Evolutionary conservation across 768 basidiomycete species (phyloP).

Genomic region (Tulasnella sp.): DNA sequence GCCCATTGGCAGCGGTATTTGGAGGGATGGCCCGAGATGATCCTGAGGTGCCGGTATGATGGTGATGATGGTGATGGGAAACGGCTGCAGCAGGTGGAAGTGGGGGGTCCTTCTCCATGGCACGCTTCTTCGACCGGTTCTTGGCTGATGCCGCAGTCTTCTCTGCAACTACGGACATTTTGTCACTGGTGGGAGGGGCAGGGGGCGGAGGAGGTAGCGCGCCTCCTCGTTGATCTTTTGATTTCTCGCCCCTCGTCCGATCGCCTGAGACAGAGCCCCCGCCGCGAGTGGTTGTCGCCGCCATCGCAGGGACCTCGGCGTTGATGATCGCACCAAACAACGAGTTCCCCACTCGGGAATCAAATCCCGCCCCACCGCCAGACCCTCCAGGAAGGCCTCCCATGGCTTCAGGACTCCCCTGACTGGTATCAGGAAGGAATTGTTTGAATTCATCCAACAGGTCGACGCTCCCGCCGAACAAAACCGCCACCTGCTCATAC

Average conservation of each 20-base stretch:
- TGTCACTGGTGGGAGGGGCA: not conserved
- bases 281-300: not conserved
- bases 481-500: slow-evolving; percentile 64
- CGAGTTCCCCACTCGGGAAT: too few species aligned
- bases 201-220: not conserved
- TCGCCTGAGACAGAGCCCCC: not conserved
- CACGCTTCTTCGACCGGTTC: slow-evolving; percentile 51
- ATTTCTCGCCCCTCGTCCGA: too few species aligned
- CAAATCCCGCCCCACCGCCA: slow-evolving; percentile 21
- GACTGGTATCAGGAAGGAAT: slow-evolving; percentile 19
- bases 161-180: not conserved
- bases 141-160: slow-evolving; percentile 38
- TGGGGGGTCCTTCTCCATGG: slow-evolving; percentile 56
- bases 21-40: not conserved
- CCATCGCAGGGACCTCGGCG: not conserved
- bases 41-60: not conserved
- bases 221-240: slow-evolving; percentile 1
- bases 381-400: slow-evolving; percentile 24
- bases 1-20: slow-evolving; percentile 6
- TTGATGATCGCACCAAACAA: slow-evolving; percentile 15
- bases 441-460: slow-evolving; percentile 39
- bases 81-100: slow-evolving; percentile 38
- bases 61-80: too few species aligned
- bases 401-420: not conserved
- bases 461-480: slow-evolving; percentile 76